Conservation (phyloP, 306 rosid genomes). For the Cucurbita maxima region DNA sequence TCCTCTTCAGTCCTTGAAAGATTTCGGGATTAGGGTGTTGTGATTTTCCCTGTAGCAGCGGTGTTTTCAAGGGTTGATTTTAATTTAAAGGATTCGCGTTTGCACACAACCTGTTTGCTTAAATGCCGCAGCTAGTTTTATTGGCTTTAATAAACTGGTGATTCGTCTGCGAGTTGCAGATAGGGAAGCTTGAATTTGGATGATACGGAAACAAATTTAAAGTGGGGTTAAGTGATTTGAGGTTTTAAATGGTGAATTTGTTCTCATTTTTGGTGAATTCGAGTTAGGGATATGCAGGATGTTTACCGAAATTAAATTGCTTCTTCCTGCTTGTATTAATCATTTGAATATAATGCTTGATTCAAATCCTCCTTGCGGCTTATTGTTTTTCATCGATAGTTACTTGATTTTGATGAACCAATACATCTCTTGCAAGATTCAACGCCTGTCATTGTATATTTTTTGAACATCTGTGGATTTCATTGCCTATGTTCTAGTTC, state of each 20-base stretch:
- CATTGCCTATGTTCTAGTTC: neutral
- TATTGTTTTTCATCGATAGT: neutral
- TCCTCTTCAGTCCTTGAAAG: neutral
- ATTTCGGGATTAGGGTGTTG: neutral
- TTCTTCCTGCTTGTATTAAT: neutral
- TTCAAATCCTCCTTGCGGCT: neutral
- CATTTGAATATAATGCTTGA: neutral
- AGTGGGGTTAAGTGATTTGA: neutral
- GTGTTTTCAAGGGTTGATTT: neutral
- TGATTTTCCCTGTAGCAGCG: neutral
- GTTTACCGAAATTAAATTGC: neutral
- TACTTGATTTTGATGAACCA: neutral
- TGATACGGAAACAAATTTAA: neutral
- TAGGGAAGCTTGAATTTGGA: neutral
- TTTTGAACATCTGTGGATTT: neutral
- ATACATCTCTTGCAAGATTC: neutral
- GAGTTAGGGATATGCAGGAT: neutral
- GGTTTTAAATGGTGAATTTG: neutral
- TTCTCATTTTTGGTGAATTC: neutral
- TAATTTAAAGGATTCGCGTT: neutral
- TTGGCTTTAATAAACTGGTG: neutral
- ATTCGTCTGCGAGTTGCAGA: neutral
- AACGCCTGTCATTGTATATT: neutral
- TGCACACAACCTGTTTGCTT: slow-evolving; percentile 18
- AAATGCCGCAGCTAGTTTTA: neutral